These are phyloP conservation scores for Sporobolomyces pararoseus DNA, from an alignment of 768 basidiomycete species.

Conservation along the genomic window DNA sequence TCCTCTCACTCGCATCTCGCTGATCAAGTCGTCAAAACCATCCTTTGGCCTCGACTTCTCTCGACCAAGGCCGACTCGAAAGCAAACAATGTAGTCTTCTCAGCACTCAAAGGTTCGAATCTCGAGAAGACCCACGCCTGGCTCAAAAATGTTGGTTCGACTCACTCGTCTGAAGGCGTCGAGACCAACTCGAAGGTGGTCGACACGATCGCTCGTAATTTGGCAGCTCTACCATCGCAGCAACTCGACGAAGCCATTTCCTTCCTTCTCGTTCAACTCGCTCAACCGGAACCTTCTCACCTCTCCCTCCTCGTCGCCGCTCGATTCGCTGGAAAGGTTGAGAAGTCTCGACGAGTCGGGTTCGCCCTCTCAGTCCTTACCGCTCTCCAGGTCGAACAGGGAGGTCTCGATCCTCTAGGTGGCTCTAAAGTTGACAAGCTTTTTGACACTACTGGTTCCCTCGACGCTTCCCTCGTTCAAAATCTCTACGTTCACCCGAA, in stretches of 20 bases:
- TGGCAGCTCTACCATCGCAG: constrained; percentile 28
- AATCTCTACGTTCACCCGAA: constrained; percentile 41
- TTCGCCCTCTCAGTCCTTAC: constrained; percentile 54
- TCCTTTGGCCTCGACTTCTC: constrained; percentile 33
- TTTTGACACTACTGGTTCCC: constrained; percentile 7
- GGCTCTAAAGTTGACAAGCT: constrained; percentile 29
- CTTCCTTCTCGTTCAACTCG: constrained; percentile 57
- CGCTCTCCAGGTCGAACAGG: constrained; percentile 33
- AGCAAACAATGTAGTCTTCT: not conserved
- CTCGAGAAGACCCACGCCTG: constrained; percentile 28
- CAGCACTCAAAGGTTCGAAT: constrained; percentile 12
- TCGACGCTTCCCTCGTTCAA: constrained; percentile 12
- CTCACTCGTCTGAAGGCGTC: not conserved
- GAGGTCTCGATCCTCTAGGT: constrained; percentile 13
- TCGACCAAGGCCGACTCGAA: constrained; percentile 1
- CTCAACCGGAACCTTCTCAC: constrained; percentile 49
- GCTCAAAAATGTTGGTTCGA: constrained; percentile 18
- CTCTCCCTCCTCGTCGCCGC: constrained; percentile 64
- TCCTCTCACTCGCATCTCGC: constrained; percentile 48
- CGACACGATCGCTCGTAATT: constrained; percentile 32
- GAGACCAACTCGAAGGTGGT: constrained; percentile 22
- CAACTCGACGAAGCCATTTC: constrained; percentile 50
- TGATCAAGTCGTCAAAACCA: constrained; percentile 12
- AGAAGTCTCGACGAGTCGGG: constrained; percentile 57
- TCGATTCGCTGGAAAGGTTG: constrained; percentile 58